A percentile compares a stretch with the other conserved stretches of the same genome.
Conservation (phyloP, 352 stramenopile genomes). For the Aphanomyces cochlioides region DNA sequence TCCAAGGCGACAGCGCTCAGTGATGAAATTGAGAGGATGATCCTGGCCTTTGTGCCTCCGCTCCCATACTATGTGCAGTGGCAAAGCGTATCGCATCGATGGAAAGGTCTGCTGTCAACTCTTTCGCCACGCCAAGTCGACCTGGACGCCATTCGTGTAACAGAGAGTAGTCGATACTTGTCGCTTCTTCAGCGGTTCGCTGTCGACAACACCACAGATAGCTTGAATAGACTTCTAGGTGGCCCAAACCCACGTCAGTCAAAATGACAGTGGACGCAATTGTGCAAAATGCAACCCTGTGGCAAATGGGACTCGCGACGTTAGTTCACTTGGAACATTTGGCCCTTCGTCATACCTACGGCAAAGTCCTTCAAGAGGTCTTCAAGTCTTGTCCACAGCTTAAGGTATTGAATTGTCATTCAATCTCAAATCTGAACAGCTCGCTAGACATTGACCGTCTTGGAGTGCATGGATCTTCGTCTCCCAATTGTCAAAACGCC, state of each 20-base stretch:
- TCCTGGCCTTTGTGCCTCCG: constrained; percentile 1
- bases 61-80: neutral
- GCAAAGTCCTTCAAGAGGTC: constrained; percentile 6
- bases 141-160: neutral
- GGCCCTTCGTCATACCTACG: neutral
- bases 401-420: neutral
- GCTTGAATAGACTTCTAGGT: neutral
- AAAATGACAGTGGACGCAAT: neutral
- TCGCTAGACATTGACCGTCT: neutral
- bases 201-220: neutral
- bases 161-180: neutral
- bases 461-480: neutral
- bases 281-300: neutral
- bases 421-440: too few relatives aligned
- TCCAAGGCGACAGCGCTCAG: neutral
- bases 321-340: neutral
- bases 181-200: constrained; percentile 3
- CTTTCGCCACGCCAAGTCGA: neutral
- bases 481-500: constrained; percentile 1
- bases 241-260: constrained; percentile 5
- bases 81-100: neutral
- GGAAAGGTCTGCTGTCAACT: neutral
- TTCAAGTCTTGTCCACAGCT: constrained; percentile 4
- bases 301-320: neutral
- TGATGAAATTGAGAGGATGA: constrained; percentile 8